Evolutionary conservation across 768 basidiomycete genomes (phyloP).

Genomic region (Cystofilobasidium ferigula): DNA sequence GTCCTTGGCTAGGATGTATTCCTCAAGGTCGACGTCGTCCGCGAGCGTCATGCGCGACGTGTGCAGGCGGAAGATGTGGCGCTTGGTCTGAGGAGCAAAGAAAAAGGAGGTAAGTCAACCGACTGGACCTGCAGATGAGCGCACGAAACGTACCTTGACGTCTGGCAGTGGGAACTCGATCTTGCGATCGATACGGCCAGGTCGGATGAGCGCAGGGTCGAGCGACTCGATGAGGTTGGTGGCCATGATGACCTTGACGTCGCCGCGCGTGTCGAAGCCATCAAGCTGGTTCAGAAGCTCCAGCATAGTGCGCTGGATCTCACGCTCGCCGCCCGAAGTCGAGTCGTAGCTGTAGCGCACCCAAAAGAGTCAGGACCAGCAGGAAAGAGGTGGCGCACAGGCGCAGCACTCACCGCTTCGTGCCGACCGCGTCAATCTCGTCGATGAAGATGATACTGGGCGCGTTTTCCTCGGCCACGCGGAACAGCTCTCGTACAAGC

Average conservation of each 20-base stretch:
- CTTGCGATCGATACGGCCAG: conserved; percentile 96
- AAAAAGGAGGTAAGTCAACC: not conserved
- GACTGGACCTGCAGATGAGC: not conserved
- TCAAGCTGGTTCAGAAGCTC: conserved; percentile 96
- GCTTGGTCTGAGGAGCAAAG: conserved; percentile 58
- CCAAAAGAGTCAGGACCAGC: not conserved
- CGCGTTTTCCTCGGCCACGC: conserved; percentile 92
- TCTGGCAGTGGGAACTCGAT: conserved; percentile 97
- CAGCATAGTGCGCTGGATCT: conserved; percentile 98
- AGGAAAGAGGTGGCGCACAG: conserved; percentile 21
- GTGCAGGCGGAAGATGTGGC: conserved; percentile 89
- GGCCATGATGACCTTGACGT: conserved; percentile 99
- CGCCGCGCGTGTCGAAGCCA: conserved; percentile 98
- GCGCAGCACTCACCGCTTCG: conserved; percentile 64
- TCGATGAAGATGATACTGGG: conserved; percentile 99
- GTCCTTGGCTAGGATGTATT: conserved; percentile 90
- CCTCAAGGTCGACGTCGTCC: conserved; percentile 52
- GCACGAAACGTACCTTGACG: conserved; percentile 43
- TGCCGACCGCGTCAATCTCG: conserved; percentile 96
- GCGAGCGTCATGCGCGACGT: conserved; percentile 86
- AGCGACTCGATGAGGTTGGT: conserved; percentile 95
- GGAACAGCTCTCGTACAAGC: conserved; percentile 91
- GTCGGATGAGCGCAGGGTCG: conserved; percentile 94
- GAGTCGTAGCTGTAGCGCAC: conserved; percentile 68
- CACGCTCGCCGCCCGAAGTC: conserved; percentile 94